Evolutionary conservation across 495 filamentous ascomycete species (phyloP).

Genomic region (Aspergillus incahuasiensis): DNA sequence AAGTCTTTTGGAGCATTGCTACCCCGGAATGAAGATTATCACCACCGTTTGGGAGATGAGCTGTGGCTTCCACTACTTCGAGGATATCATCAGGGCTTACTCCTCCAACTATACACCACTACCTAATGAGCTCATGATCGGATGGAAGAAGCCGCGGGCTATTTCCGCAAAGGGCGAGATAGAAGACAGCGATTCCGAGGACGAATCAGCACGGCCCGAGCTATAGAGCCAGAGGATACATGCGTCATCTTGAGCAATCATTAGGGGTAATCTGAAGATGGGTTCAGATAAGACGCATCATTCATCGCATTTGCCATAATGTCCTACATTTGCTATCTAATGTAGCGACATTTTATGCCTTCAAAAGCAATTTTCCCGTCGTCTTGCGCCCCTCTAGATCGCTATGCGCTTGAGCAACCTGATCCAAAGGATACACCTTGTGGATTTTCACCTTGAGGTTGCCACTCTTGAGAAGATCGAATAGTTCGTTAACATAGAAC

Average conservation of each 20-base stretch:
- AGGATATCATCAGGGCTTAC: constrained; percentile 50
- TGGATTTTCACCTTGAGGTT: constrained; percentile 73
- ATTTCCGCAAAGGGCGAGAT: constrained; percentile 12
- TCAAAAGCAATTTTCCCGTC: constrained; percentile 64
- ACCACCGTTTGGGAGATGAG: constrained; percentile 58
- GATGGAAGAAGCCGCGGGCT: constrained; percentile 54
- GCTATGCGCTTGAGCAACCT: constrained; percentile 68
- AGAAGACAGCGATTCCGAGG: neutral
- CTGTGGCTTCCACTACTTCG: constrained; percentile 57
- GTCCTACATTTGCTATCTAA: too few relatives aligned
- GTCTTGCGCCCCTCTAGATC: constrained; percentile 82
- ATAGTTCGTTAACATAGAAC: constrained; percentile 67
- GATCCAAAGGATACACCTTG: constrained; percentile 73
- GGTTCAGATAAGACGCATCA: neutral
- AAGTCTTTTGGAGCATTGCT: constrained; percentile 54
- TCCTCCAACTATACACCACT: constrained; percentile 57
- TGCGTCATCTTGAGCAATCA: neutral
- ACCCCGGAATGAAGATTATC: constrained; percentile 73
- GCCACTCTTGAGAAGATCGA: constrained; percentile 61
- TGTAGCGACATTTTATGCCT: constrained; percentile 22
- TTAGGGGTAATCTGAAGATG: neutral
- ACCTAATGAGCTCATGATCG: constrained; percentile 66
- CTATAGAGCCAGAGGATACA: neutral
- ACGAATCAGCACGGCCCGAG: neutral
- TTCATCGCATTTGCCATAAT: neutral